A percentile compares a stretch with the other conserved stretches of the same genome.
Conservation (phyloP, 305 asterid genomes). For the Solanum hybrid region DNA sequence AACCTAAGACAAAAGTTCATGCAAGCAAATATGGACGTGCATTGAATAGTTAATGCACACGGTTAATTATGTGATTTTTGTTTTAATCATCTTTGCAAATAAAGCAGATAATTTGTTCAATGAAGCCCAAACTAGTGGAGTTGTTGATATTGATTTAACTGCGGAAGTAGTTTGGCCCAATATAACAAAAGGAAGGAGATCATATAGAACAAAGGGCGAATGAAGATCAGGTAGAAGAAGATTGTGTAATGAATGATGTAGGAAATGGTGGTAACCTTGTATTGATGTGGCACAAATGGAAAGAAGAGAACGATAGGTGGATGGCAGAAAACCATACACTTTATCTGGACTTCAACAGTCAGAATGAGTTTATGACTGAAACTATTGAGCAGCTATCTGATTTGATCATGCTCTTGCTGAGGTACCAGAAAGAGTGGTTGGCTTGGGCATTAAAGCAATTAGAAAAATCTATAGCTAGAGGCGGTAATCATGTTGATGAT, state of each 20-base stretch:
- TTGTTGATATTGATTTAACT: slow-evolving; percentile 18
- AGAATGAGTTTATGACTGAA: slow-evolving; percentile 50
- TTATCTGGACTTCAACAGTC: slow-evolving; percentile 9
- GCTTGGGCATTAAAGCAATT: too few relatives aligned
- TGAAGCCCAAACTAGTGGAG: too few relatives aligned
- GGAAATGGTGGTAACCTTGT: neutral
- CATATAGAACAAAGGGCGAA: neutral
- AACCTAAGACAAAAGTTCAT: neutral
- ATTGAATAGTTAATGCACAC: neutral
- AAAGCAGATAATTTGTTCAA: too few relatives aligned
- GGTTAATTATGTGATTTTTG: neutral
- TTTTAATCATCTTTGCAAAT: slow-evolving; percentile 15
- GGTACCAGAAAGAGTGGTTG: too few relatives aligned
- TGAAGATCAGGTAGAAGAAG: slow-evolving; percentile 4
- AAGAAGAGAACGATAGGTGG: slow-evolving; percentile 60
- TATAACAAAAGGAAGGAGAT: slow-evolving; percentile 31
- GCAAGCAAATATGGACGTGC: neutral
- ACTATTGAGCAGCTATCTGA: slow-evolving; percentile 46
- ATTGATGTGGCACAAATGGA: slow-evolving; percentile 55
- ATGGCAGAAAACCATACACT: slow-evolving; percentile 38
- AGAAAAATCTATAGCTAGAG: too few relatives aligned
- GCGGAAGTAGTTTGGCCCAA: slow-evolving; percentile 13
- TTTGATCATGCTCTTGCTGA: too few relatives aligned
- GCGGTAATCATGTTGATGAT: too few relatives aligned
- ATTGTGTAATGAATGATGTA: neutral